Conservation (phyloP, 495 filamentous ascomycete genomes). For the Penicillium ucsense region DNA sequence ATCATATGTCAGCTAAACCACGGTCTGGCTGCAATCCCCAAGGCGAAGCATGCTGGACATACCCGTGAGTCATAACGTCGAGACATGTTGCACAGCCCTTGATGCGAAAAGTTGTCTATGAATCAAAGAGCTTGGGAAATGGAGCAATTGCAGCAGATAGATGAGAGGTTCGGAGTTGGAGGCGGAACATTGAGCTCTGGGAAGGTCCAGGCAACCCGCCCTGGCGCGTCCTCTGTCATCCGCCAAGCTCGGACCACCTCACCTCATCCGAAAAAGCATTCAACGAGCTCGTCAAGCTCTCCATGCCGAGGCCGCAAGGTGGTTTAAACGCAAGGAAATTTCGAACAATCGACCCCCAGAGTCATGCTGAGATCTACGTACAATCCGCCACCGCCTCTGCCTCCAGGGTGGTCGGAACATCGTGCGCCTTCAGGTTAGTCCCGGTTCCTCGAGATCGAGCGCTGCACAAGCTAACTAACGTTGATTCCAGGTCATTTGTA, state of each 20-base stretch:
- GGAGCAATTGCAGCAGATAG: conserved; percentile 3
- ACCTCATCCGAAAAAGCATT: conserved; percentile 20
- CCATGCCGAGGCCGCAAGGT: background rate
- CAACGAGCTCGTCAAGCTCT: conserved; percentile 9
- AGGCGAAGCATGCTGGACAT: conserved; percentile 22
- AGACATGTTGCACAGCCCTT: conserved; percentile 57
- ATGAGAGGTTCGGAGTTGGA: conserved; percentile 14
- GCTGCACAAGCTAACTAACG: conserved; percentile 7
- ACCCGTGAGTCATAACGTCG: conserved; percentile 97
- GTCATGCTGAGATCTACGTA: conserved; percentile 38
- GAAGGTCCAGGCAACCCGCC: conserved; percentile 38
- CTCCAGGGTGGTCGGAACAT: conserved; percentile 84
- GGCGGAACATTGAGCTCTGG: conserved; percentile 9
- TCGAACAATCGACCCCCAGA: background rate
- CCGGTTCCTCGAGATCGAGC: conserved; percentile 1
- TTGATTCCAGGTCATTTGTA: conserved; percentile 59
- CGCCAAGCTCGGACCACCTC: conserved; percentile 41
- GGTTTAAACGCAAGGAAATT: too few relatives aligned
- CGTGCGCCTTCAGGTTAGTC: conserved; percentile 69
- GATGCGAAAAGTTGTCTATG: conserved; percentile 2
- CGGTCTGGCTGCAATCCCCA: conserved; percentile 16
- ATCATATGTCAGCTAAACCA: conserved; percentile 41
- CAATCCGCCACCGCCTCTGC: conserved; percentile 46
- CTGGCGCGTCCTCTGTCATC: conserved; percentile 37
- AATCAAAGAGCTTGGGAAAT: conserved; percentile 2